Percentiles rank a stretch among this genome's conserved stretches.
Conservation (phyloP, 306 rosid species). For the Citrullus amarus region DNA sequence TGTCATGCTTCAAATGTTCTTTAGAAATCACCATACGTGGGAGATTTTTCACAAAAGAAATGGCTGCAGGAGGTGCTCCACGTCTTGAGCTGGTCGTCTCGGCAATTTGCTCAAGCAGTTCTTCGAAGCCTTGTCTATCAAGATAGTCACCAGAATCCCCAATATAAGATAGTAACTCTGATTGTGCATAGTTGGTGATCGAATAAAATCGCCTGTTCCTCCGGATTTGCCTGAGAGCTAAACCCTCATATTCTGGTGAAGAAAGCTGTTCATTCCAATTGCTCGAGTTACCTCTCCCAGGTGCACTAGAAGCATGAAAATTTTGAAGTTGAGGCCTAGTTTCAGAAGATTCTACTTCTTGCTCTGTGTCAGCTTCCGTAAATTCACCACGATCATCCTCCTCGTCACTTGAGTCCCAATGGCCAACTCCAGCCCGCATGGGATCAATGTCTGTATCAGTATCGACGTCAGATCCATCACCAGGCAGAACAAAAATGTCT, state of each 20-base stretch:
- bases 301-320: constrained; percentile 27
- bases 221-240: constrained; percentile 25
- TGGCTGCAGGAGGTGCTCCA: constrained; percentile 86
- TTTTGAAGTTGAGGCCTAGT: constrained; percentile 28
- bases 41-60: constrained; percentile 41
- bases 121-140: constrained; percentile 53
- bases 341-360: constrained; percentile 22
- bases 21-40: constrained; percentile 42
- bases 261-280: constrained; percentile 27
- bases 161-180: constrained; percentile 28
- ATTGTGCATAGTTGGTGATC: constrained; percentile 15
- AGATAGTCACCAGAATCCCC: constrained; percentile 54
- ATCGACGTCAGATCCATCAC: constrained; percentile 37
- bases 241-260: constrained; percentile 38
- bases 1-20: constrained; percentile 57
- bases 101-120: constrained; percentile 61
- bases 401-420: constrained; percentile 50
- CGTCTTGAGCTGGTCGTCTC: constrained; percentile 65
- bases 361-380: constrained; percentile 45
- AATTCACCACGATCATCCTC: constrained; percentile 41
- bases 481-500: constrained; percentile 34
- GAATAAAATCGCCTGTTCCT: constrained; percentile 27
- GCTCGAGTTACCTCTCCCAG: constrained; percentile 20
- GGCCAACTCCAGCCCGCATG: constrained; percentile 70
- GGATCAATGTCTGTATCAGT: constrained; percentile 92